A percentile compares a stretch with the other conserved stretches of the same genome.
Conservation (phyloP, 2,329 filamentous ascomycete species). For the Colletotrichum sp. region DNA sequence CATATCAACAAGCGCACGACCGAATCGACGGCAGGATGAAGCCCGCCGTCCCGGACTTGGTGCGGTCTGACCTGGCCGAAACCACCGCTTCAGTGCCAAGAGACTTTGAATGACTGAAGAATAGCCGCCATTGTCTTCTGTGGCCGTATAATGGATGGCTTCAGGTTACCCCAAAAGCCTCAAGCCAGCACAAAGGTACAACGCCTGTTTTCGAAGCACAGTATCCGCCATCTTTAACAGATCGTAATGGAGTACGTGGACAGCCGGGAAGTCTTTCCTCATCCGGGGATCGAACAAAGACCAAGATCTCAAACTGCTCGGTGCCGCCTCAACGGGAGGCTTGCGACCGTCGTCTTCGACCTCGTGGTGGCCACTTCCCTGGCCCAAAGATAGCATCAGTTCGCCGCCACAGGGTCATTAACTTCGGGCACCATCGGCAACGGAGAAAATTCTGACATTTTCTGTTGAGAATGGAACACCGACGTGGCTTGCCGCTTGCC, state of each 20-base stretch:
- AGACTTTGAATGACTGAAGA: neutral
- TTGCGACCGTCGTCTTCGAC: neutral
- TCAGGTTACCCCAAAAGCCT: neutral
- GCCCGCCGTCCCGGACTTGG: neutral
- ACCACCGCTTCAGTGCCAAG: neutral
- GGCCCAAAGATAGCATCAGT: conserved; percentile 1
- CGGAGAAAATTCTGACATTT: neutral
- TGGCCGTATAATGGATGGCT: neutral
- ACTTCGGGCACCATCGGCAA: neutral
- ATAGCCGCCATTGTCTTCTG: neutral
- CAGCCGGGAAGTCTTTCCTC: neutral
- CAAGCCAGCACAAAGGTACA: neutral
- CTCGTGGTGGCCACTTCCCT: neutral
- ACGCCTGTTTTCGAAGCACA: neutral
- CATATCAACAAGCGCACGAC: neutral
- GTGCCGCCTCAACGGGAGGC: neutral
- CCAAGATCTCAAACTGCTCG: neutral
- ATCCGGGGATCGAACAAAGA: neutral
- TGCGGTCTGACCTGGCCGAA: neutral
- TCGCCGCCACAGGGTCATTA: neutral
- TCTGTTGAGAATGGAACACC: conserved; percentile 5
- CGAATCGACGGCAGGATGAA: neutral
- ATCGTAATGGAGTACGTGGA: neutral
- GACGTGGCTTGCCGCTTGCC: neutral
- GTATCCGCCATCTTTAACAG: neutral